Evolutionary conservation across 2,329 filamentous ascomycete genomes (phyloP).

Genomic region (Fusarium sambucinum): DNA sequence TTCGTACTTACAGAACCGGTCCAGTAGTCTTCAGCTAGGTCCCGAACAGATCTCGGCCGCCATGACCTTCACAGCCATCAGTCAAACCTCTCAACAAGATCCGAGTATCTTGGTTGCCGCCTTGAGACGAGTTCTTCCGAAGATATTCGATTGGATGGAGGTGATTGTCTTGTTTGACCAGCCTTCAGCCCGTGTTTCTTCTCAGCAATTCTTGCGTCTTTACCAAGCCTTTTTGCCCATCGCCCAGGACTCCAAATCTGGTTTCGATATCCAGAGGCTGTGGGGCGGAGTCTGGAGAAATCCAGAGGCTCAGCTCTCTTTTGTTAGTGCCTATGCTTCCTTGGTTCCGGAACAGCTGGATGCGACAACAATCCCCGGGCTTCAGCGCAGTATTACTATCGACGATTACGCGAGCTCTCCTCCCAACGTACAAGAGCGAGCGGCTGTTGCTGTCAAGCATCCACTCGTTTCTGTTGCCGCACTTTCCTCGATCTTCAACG

Average conservation of each 20-base stretch:
- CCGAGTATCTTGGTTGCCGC: slow-evolving; percentile 70
- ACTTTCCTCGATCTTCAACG: slow-evolving; percentile 75
- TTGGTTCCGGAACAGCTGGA: slow-evolving; percentile 82
- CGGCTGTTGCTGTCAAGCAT: slow-evolving; percentile 77
- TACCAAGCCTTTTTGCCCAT: slow-evolving; percentile 83
- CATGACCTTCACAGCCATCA: slow-evolving; percentile 74
- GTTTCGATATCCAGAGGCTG: slow-evolving; percentile 85
- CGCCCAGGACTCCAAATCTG: slow-evolving; percentile 63
- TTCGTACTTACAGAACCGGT: slow-evolving; percentile 65
- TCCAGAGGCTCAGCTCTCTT: slow-evolving; percentile 90
- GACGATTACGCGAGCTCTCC: slow-evolving; percentile 66
- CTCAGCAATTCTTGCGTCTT: slow-evolving; percentile 82
- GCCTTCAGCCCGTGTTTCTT: slow-evolving; percentile 78
- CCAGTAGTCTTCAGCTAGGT: slow-evolving; percentile 71
- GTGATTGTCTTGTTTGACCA: slow-evolving; percentile 86
- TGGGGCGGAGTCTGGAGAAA: slow-evolving; percentile 94
- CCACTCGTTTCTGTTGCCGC: slow-evolving; percentile 91
- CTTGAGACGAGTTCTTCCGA: slow-evolving; percentile 70
- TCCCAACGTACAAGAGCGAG: slow-evolving; percentile 64
- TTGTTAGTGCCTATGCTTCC: slow-evolving; percentile 87
- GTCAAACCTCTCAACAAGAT: slow-evolving; percentile 66
- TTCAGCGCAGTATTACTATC: slow-evolving; percentile 80
- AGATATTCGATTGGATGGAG: slow-evolving; percentile 76
- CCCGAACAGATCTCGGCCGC: slow-evolving; percentile 87
- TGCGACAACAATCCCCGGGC: slow-evolving; percentile 83